Percentiles rank a stretch among this genome's conserved stretches.
phyloP scores from a whole-genome alignment of 257 asterid species.

The Petunia secreta region DNA sequence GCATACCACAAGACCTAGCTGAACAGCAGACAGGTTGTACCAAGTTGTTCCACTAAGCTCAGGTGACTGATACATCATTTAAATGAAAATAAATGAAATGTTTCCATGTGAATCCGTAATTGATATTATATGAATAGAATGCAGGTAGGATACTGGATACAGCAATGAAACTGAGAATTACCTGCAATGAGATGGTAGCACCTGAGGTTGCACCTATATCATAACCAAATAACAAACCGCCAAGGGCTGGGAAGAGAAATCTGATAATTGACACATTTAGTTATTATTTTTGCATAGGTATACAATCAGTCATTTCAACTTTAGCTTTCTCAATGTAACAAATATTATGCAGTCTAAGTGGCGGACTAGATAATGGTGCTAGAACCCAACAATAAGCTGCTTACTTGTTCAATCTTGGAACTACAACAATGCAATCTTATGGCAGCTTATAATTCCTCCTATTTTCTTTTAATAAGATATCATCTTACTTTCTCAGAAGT shows the following conservation, averaged over 20 bases:
- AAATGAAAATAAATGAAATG: neutral
- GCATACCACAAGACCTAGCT: slow-evolving; percentile 95
- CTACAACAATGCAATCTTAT: too few relatives aligned
- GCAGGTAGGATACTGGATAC: slow-evolving; percentile 11
- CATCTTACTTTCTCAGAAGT: too few relatives aligned
- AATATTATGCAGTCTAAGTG: too few relatives aligned
- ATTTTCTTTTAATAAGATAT: too few relatives aligned
- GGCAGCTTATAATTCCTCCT: too few relatives aligned
- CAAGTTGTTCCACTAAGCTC: slow-evolving; percentile 89
- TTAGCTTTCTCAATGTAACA: too few relatives aligned
- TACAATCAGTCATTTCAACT: too few relatives aligned
- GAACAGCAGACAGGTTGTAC: slow-evolving; percentile 87
- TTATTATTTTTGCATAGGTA: slow-evolving; percentile 4
- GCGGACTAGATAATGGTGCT: too few relatives aligned
- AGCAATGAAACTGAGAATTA: slow-evolving; percentile 33
- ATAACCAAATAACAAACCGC: slow-evolving; percentile 92
- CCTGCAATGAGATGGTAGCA: slow-evolving; percentile 91
- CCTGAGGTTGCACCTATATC: slow-evolving; percentile 99
- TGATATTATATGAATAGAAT: neutral
- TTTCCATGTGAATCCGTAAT: neutral
- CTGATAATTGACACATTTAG: slow-evolving; percentile 45
- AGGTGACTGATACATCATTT: slow-evolving; percentile 64
- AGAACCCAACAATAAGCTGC: too few relatives aligned
- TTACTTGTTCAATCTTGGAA: too few relatives aligned
- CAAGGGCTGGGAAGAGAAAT: slow-evolving; percentile 89